These are phyloP conservation scores for Aspergillus novoparasiticus DNA, from an alignment of 2,329 filamentous ascomycete genomes.

Conservation along the genomic window DNA sequence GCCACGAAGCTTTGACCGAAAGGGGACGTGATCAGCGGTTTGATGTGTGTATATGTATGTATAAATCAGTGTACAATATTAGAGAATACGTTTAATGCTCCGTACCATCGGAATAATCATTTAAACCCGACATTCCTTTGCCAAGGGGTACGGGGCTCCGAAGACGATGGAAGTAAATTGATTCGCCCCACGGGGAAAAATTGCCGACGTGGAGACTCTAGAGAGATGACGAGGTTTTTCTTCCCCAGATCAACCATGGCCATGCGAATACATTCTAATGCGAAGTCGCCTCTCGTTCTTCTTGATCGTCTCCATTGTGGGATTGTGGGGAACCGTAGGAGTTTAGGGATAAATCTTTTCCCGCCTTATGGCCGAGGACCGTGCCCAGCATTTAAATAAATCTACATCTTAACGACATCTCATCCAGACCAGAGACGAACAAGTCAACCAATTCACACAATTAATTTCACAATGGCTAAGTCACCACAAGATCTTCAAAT, in stretches of 20 bases:
- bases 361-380: conserved; percentile 10
- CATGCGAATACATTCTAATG: no score
- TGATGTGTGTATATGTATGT: neutral
- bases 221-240: neutral
- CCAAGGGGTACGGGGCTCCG: no score
- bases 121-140: no score
- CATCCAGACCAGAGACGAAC: no score
- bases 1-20: neutral
- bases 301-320: conserved; percentile 11
- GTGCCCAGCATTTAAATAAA: neutral
- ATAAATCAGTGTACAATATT: neutral
- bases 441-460: neutral
- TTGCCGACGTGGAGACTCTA: conserved; percentile 11
- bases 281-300: no score
- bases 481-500: conserved; percentile 42
- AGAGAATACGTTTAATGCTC: neutral
- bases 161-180: conserved; percentile 4
- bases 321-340: conserved; percentile 16
- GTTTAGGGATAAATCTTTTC: conserved; percentile 15
- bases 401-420: neutral
- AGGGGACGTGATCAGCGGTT: neutral
- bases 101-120: neutral
- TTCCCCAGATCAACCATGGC: no score
- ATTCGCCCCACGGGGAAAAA: conserved; percentile 15
- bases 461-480: conserved; percentile 25